Base-by-base conservation (phyloP, 768 basidiomycete genomes). In the Podaxis sp. region DNA sequence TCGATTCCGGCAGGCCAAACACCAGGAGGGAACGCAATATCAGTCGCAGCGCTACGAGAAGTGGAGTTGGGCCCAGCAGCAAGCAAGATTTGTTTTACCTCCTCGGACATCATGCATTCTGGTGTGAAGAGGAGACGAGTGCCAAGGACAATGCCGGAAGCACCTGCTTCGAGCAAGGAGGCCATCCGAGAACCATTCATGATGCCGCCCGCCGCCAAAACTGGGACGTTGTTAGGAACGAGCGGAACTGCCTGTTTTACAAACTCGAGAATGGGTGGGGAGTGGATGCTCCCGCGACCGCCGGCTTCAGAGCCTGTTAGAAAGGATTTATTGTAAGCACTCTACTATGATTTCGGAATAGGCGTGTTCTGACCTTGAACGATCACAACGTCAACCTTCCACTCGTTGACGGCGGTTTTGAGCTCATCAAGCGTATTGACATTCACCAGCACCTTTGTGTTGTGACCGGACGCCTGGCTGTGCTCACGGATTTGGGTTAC, bases 321-420 rank as follows among this genome's bases (percentile, higher is more conserved):
- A 33, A 33, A 9, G 33, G 33, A 33, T 33, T 33, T 33, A 33
- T 33, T 33, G 33, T 33, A 33, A 33, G 33, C 33, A 33, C 33
- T 8, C 8, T 33, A 9, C 7, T 33, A 33, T 2, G 33, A 9
- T 33, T 33, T 9, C 33, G 9, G 33, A 33, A 29, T 13, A 33
- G 19, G 13, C 41, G 9, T 37, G 51, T 19, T 61, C 22, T n/a
- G 52, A 85, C 89, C 88, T 80, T 91, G 89, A 0, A 80, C 84
- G 4, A 90, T 85, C 33, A 91, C 63, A 1, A 84, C 81, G 67
- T 91, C 89, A 0, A 79, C 82, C 40, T 80, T 78, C 79, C 80
- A 83, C 2, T 80, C 74, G 17, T 80, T 71, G 11, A 72, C 70
- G 9, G 85, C 86, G 15, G 71, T 65, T 22, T 77, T 70, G 1